Evolutionary conservation across 768 basidiomycete genomes (phyloP), one percentile per base, ranked within the genome.

Genomic region (Amanita exitialis): DNA sequence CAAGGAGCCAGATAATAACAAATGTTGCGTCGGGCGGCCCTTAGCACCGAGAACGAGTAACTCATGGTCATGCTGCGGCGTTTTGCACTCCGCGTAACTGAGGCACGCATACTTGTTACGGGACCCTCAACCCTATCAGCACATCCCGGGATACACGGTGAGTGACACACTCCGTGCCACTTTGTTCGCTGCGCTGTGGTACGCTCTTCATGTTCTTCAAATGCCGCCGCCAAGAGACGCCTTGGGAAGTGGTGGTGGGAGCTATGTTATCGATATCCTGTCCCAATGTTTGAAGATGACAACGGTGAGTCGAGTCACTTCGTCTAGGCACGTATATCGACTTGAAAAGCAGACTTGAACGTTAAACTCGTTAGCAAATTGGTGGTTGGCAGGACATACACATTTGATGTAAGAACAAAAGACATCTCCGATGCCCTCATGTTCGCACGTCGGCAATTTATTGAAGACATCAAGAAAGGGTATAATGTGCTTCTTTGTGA

Each of bases 241-340:
- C 84, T 34, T 90, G 87, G 87, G 87, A 90, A 67, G 86, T 89
- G 37, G 82, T 88, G 25, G 80, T n/a, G n/a, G 80, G 52, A 79
- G 72, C 60, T 77, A 75, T 59, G 65, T 69, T 28, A 77, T 90
- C 44, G 76, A 80, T n/a, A n/a, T 42, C 80, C 86, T 21, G 75
- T 88, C 12, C 70, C 76, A 15, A 78, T 75, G 64, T 84, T 79
- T 63, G 75, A 78, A 55, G 79, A 79, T 47, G 77, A 83, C 55
- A 72, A 74, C 60, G 80, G 80, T 80, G 52, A 43, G 73, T 60
- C 41, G 25, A n/a, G 18, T 44, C 30, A 3, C 7, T 15, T 28
- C 45, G 45, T 32, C 38, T 3, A 1, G 47, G 36, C 15, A 32
- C n/a, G 16, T 37, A 30, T 23, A 50, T 39, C 39, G 30, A 44